Conservation (phyloP, 2,329 filamentous ascomycete species). For the Pseudopithomyces maydicus region DNA sequence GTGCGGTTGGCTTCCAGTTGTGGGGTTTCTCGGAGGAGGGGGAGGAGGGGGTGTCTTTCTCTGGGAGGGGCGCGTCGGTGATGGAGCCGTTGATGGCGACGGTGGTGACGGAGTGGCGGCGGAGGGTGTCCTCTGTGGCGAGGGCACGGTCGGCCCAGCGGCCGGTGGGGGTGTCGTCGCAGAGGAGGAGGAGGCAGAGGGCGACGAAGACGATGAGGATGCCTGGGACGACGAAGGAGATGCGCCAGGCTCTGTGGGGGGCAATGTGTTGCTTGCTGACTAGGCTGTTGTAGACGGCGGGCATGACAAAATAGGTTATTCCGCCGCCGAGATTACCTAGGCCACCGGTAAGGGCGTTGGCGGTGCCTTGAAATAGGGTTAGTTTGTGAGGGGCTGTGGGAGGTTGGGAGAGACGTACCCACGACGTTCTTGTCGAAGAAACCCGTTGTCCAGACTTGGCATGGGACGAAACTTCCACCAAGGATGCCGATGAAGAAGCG, state of each 20-base stretch:
- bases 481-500: constrained; percentile 82
- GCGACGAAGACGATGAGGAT: constrained; percentile 71
- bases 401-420: constrained; percentile 50
- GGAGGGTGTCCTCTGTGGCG: constrained; percentile 60
- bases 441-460: constrained; percentile 87
- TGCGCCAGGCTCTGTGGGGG: constrained; percentile 74
- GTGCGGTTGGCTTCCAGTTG: constrained; percentile 8
- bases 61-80: constrained; percentile 52
- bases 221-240: constrained; percentile 81
- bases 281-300: constrained; percentile 79
- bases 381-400: background rate
- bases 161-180: constrained; percentile 80
- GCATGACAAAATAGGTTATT: constrained; percentile 73
- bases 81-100: constrained; percentile 52
- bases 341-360: constrained; percentile 78
- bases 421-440: constrained; percentile 96
- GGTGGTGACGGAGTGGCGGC: constrained; percentile 27
- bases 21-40: constrained; percentile 39
- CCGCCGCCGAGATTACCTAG: constrained; percentile 35
- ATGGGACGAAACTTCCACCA: constrained; percentile 77
- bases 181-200: constrained; percentile 69
- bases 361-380: constrained; percentile 53
- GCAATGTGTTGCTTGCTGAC: constrained; percentile 59
- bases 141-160: constrained; percentile 74
- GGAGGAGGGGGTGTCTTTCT: constrained; percentile 25